Evolutionary conservation across 2,329 filamentous ascomycete species (phyloP).

Genomic region (Exophiala mesophila): DNA sequence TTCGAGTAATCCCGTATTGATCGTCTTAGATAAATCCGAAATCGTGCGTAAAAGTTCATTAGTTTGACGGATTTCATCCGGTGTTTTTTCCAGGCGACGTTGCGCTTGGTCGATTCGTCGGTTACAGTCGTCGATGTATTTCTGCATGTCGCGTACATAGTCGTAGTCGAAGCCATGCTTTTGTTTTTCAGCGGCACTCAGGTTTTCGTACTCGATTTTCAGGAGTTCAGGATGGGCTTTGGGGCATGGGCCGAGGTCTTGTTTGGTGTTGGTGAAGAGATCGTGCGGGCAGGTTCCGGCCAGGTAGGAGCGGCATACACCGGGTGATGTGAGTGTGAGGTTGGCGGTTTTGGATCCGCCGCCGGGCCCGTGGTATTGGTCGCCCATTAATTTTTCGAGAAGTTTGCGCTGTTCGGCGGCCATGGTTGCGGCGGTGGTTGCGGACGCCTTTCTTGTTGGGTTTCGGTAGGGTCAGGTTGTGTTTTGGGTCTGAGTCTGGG

Average conservation of each 20-base stretch:
- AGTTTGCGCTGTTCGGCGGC: conserved; percentile 97
- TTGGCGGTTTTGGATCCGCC: conserved; percentile 70
- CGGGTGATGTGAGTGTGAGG: conserved; percentile 82
- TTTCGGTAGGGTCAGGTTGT: too few species aligned
- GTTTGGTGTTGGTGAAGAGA: conserved; percentile 98
- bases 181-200: conserved; percentile 65
- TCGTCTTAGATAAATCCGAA: conserved; percentile 69
- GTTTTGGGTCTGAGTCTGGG: too few species aligned
- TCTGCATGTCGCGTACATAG: conserved; percentile 91
- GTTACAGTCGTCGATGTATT: conserved; percentile 96
- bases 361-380: conserved; percentile 73
- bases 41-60: conserved; percentile 85
- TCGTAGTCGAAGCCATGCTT: conserved; percentile 91
- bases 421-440: too few species aligned
- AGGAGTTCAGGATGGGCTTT: conserved; percentile 84
- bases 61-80: conserved; percentile 93
- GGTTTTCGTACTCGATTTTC: conserved; percentile 79
- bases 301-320: conserved; percentile 91
- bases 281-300: conserved; percentile 95
- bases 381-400: conserved; percentile 84
- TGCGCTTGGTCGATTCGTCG: conserved; percentile 47
- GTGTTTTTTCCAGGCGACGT: conserved; percentile 50
- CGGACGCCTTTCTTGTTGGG: too few species aligned
- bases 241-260: conserved; percentile 85
- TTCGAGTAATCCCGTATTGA: conserved; percentile 78